Base-by-base conservation (phyloP, 768 basidiomycete genomes). In the Tulasnella sp. region DNA sequence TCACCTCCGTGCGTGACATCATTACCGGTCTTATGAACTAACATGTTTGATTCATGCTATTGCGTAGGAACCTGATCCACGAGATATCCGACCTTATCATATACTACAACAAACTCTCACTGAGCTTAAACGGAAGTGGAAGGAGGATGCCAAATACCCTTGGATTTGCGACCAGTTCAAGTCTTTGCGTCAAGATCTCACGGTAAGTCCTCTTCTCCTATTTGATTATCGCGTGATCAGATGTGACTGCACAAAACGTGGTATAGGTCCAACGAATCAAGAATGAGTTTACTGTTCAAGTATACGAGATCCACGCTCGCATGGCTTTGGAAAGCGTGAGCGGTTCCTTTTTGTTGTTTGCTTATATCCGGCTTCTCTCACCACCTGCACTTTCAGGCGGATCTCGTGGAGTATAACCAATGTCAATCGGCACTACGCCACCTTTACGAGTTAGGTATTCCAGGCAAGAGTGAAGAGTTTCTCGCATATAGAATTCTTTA, bases 141-240 rank as follows among this genome's bases (percentile, higher is more conserved):
- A 79, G 59, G 74, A 83, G 57, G 86, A 84, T 57, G 61, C 65
- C 29, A 73, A 73, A 62, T 95, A 96, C 61, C 67, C 75, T 51
- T 99, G 89, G 81, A 88, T 96, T 62, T 91, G 93, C 63, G 95
- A 85, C 61, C 95, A 99, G 66, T 89, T 99, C 70, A 98, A 99
- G 72, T 90, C 86, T 64, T 69, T 99, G 53, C 79, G 95, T 35
- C 95, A 98, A 65, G 95, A 99, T 70, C 73, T 99, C 55, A 98
- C 92, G 58, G 93, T 93, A 69, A 70, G 86, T 76, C 40, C 28
- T 53, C 27, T 12, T 10, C 28, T 32, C 7, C n/a, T 12, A 5
- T n/a, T 37, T 32, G 9, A 24, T 37, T 5, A 19, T 5, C 57
- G 15, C 45, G 13, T 32, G 5, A 16, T 24, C 25, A n/a, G 28